Percentiles rank a stretch among this genome's conserved stretches.
phyloP scores from a whole-genome alignment of 2,329 filamentous ascomycete genomes.

The Claviceps fusiformis region DNA sequence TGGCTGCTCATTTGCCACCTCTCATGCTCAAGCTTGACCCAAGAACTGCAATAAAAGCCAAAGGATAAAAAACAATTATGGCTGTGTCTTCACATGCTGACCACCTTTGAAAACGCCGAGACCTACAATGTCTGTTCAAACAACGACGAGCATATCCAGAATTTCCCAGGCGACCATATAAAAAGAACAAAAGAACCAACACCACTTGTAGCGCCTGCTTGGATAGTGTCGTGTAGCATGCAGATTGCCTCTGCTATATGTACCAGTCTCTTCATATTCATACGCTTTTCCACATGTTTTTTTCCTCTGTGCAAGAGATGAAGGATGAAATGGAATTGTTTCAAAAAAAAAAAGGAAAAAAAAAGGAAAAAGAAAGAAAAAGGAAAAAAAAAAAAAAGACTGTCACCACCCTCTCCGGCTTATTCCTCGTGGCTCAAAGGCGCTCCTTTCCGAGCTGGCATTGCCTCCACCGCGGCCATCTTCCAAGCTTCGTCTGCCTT shows the following conservation, averaged over 20 bases:
- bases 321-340: too few species aligned
- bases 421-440: constrained; percentile 25
- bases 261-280: not conserved
- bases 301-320: not conserved
- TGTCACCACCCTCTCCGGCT: constrained; percentile 22
- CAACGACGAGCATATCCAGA: too few species aligned
- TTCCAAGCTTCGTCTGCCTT: constrained; percentile 44
- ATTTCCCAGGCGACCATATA: not conserved
- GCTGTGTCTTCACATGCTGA: too few species aligned
- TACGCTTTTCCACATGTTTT: not conserved
- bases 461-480: constrained; percentile 30
- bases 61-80: too few species aligned
- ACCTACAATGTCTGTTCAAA: too few species aligned
- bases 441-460: constrained; percentile 25
- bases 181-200: not conserved
- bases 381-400: not conserved
- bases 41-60: too few species aligned
- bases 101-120: too few species aligned
- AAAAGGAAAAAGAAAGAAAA: not conserved
- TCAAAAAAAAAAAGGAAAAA: not conserved
- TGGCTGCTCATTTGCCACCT: too few species aligned
- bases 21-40: too few species aligned
- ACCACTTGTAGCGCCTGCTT: constrained; percentile 1
- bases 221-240: not conserved
- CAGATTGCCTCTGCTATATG: constrained; percentile 1